Evolutionary conservation across 108 stramenopile genomes (phyloP).

Genomic region (Hondaea fermentalgiana): DNA sequence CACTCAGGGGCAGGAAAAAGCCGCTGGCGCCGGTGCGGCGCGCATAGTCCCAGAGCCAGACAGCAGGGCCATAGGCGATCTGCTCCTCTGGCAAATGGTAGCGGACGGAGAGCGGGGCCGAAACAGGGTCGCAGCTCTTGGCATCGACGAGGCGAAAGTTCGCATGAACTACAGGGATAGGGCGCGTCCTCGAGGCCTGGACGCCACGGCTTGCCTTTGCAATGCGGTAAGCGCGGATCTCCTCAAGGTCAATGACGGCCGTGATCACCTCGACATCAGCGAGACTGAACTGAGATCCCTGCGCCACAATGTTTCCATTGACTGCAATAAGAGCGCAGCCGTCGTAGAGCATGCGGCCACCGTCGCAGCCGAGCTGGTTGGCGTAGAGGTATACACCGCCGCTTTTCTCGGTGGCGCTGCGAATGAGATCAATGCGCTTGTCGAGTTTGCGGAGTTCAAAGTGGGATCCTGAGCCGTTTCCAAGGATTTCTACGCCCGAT

Average conservation of each 20-base stretch:
- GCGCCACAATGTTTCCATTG: constrained; percentile 83
- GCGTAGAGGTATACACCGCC: constrained; percentile 95
- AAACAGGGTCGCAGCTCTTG: neutral
- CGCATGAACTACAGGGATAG: neutral
- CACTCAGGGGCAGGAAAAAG: constrained; percentile 83
- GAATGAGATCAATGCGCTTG: constrained; percentile 71
- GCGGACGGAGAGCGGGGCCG: neutral
- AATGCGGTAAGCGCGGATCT: constrained; percentile 80
- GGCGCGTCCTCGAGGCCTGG: constrained; percentile 56
- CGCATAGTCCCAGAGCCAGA: constrained; percentile 98
- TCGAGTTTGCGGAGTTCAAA: constrained; percentile 83
- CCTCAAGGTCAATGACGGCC: constrained; percentile 87
- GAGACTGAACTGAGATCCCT: constrained; percentile 81
- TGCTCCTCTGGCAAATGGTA: constrained; percentile 78
- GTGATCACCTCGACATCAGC: constrained; percentile 78
- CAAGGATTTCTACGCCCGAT: constrained; percentile 85
- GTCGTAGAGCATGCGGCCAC: constrained; percentile 79
- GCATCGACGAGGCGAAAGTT: neutral
- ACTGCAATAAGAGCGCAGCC: constrained; percentile 84
- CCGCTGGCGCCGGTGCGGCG: constrained; percentile 81
- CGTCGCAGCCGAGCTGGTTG: constrained; percentile 95
- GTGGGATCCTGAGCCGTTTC: constrained; percentile 90
- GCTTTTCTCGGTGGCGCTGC: constrained; percentile 75
- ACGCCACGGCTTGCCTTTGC: constrained; percentile 68
- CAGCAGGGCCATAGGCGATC: constrained; percentile 91